Base-by-base conservation (phyloP, 2,329 filamentous ascomycete species). In the Ascochyta rabiei region DNA sequence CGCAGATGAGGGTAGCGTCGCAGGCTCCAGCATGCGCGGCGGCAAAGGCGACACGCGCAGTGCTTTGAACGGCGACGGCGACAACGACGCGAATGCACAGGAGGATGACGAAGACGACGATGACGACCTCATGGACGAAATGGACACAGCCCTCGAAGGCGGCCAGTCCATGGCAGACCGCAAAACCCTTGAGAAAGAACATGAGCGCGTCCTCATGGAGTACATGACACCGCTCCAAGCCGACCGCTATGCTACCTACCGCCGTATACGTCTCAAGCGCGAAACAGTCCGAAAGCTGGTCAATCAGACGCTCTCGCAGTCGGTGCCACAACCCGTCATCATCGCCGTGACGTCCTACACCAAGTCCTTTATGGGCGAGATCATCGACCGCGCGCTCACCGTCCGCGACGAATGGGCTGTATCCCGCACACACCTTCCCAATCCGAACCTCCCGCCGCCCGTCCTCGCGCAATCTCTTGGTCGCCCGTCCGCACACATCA, bases 241-340 rank as follows among this genome's bases (percentile, higher is more conserved):
- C 63, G 81, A 85, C 49, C 82, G 89, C 43, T 91, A 89, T 69
- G 88, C 89, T 70, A 81, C 84, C 19, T 92, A 86, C 83, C 83
- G 88, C 57, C 84, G 86, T 9, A 84, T 86, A 30, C 89, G 88
- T 64, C 76, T 93, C 35, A 83, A 85, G 19, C 86, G 88, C 61
- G 82, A 86, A 6, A 86, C 87, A 16, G 87, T 92, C 53, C 84
- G 89, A 69, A 82, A 87, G 82, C 84, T 93, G 57, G 87, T 91
- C 70, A 93, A 93, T 68, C 88, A 89, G 54, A 91, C 89, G 1
- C 87, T 92, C 8, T 91, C 88, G 0, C 90, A 93, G 71, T 91
- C 88, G 1, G 89, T 91, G 0, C 88, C 89, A 0, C 81, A 84
- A 18, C 88, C 85, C 63, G 88, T 92, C 44, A 87, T 90, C 57